A percentile compares a stretch with the other conserved stretches of the same genome.
Conservation (phyloP, 2,329 filamentous ascomycete genomes). For the Teratosphaeria destructans region DNA sequence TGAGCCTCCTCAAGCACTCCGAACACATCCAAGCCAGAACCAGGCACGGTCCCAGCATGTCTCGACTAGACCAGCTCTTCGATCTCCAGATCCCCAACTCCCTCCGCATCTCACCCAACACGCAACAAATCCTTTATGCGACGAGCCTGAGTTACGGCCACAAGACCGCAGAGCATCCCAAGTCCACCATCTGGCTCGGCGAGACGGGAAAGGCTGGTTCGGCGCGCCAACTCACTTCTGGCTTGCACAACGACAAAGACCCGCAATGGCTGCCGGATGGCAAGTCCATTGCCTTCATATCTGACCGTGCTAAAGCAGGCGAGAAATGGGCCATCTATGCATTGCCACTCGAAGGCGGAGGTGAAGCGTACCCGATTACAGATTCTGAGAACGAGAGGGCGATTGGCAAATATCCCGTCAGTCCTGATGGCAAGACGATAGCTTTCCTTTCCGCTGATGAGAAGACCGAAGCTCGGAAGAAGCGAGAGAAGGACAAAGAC, state of each 20-base stretch:
- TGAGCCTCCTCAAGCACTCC: too few relatives aligned
- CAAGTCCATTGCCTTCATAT: slow-evolving; percentile 25
- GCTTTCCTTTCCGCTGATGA: slow-evolving; percentile 26
- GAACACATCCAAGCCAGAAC: too few relatives aligned
- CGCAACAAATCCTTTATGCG: slow-evolving; percentile 15
- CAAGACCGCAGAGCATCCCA: slow-evolving; percentile 10
- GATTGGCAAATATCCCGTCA: slow-evolving; percentile 21
- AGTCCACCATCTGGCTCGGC: slow-evolving; percentile 20
- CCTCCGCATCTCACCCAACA: slow-evolving; percentile 15
- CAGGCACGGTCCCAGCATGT: slow-evolving; percentile 2
- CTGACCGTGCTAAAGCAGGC: slow-evolving; percentile 23
- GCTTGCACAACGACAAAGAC: slow-evolving; percentile 15
- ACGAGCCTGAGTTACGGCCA: slow-evolving; percentile 11
- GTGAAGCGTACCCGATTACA: slow-evolving; percentile 21
- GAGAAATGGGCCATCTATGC: slow-evolving; percentile 24
- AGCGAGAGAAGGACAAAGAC: slow-evolving; percentile 23
- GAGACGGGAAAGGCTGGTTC: slow-evolving; percentile 15
- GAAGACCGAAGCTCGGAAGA: slow-evolving; percentile 23
- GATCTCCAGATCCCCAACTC: slow-evolving; percentile 17
- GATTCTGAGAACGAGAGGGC: slow-evolving; percentile 14
- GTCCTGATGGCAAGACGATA: slow-evolving; percentile 26
- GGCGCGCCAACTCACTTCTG: slow-evolving; percentile 18
- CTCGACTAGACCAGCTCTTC: slow-evolving; percentile 10
- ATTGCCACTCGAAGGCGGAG: slow-evolving; percentile 9
- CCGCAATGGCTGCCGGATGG: slow-evolving; percentile 21